Base-by-base conservation (phyloP, 2,329 filamentous ascomycete species). In the Xylariaceae sp. region DNA sequence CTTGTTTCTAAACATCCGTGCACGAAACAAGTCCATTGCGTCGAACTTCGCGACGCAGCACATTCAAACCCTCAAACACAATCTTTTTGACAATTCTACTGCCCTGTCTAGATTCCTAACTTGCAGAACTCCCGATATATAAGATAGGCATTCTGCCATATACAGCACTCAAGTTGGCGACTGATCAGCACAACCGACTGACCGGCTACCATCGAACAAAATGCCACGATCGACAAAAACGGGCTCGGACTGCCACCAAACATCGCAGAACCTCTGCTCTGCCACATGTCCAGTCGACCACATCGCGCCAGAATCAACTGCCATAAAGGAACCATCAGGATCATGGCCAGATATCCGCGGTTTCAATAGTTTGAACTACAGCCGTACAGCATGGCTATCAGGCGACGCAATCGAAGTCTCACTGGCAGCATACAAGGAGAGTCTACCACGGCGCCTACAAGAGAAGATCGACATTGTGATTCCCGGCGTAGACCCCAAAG, bases 301-400 rank as follows among this genome's bases (percentile, higher is more conserved):
- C 42, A 48, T 57, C 39, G 34, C 37, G 3, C n/a, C 47, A 11
- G 39, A 39, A 2, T 2, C 5, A 2, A 9, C 42, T 29, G 12
- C 41, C 1, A 40, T 65, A 34, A 47, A 46, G 27, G 2, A 47
- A 19, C 56, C 50, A 4, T n/a, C 12, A 0, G 26, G 11, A 0
- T 47, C 32, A 4, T 64, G 55, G 58, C 64, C 64, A 7, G 57
- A 64, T 2, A 45, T 62, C 30, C 53, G 52, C 30, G 62, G 61
- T 6, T 53, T 67, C 5, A 44, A 58, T 35, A 46, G 52, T 8
- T 58, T 67, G 2, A 63, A 65, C 45, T 40, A 32, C 3, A 50
- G 34, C 39, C 54, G 55, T 3, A 32, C 42, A 1, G 12, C 11
- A 12, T 65, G 61, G 64, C 27, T 65, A 1, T 54, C 54, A 9